Evolutionary conservation across 257 asterid genomes (phyloP), one percentile per base, ranked within the genome.

Genomic region (Gentiana dahurica): DNA sequence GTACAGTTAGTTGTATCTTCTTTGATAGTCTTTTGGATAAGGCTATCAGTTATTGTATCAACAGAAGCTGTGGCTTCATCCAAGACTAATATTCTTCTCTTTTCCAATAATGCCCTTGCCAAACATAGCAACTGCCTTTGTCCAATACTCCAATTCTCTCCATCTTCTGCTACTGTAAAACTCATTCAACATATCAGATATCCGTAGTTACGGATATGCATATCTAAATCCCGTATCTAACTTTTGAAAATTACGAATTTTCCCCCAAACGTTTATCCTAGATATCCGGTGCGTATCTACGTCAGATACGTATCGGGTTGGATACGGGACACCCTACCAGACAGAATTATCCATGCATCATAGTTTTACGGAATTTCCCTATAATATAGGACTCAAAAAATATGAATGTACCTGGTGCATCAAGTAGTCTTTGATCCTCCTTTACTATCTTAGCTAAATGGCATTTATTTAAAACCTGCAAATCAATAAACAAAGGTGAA

Each of bases 51-150:
- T 41, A 75, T 68, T 49, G 94, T 77, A 59, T 88, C 95, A 2
- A 88, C 83, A 2, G 94, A 88, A 37, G 94, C 95, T 0, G 95
- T 85, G 38, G 94, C 97, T 73, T 88, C 97, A 34, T 85, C 97
- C 4, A 82, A 73, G 35, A 88, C 82, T 37, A 88, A 34, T 63
- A 88, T 76, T 63, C 88, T 68, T 63, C 89, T 75, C 73, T 74
- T 75, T 56, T 83, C 86, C 57, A 88, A 57, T 44, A 88, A 55
- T 33, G 79, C 94, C 55, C 94, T 65, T 0, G 91, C 90, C 41
- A 85, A 68, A 63, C 96, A 85, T n/a, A 88, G 74, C 0, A 85
- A 87, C 54, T 88, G 96, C 77, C 94, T 72, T 69, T 85, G 95
- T 54, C 95, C 91, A 49, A 88, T 61, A 32, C 95, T 88, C 96